Percentiles rank a stretch among this genome's conserved stretches.
phyloP scores from a whole-genome alignment of 306 rosid genomes.

The Acmispon strigosus region DNA sequence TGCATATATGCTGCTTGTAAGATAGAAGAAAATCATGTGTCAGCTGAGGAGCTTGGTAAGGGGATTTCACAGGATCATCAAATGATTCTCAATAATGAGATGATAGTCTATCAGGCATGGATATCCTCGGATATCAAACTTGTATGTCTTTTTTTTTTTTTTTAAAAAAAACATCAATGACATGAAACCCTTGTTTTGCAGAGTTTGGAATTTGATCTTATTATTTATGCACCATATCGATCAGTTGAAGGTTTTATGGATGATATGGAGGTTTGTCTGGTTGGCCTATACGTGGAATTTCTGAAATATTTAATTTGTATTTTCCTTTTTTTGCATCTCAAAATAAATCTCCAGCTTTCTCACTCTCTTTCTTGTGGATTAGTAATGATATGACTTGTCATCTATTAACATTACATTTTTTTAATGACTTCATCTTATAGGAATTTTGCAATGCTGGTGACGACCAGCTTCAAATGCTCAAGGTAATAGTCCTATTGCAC shows the following conservation, averaged over 20 bases:
- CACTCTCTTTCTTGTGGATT: background rate
- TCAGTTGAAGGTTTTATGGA: constrained; percentile 69
- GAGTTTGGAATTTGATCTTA: constrained; percentile 93
- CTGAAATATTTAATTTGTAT: background rate
- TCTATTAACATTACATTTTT: background rate
- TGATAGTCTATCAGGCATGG: constrained; percentile 99
- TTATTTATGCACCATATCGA: constrained; percentile 89
- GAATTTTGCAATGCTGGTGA: constrained; percentile 56
- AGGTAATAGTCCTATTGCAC: constrained; percentile 41
- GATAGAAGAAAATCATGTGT: constrained; percentile 97
- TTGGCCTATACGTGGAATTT: constrained; percentile 6
- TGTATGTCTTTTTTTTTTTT: background rate
- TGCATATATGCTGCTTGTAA: constrained; percentile 97
- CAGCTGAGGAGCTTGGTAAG: constrained; percentile 99
- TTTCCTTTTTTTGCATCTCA: background rate
- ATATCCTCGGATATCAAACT: constrained; percentile 34
- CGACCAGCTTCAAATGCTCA: constrained; percentile 49
- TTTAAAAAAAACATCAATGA: background rate
- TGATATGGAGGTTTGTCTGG: constrained; percentile 60
- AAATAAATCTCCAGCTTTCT: background rate
- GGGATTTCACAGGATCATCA: constrained; percentile 99
- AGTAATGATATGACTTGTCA: background rate
- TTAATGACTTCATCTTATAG: constrained; percentile 30
- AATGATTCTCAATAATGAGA: constrained; percentile 99
- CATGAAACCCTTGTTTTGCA: constrained; percentile 32